Evolutionary conservation across 345 rosid genomes (phyloP), one percentile per base, ranked within the genome.

Genomic region (Eucalyptus paniculata): DNA sequence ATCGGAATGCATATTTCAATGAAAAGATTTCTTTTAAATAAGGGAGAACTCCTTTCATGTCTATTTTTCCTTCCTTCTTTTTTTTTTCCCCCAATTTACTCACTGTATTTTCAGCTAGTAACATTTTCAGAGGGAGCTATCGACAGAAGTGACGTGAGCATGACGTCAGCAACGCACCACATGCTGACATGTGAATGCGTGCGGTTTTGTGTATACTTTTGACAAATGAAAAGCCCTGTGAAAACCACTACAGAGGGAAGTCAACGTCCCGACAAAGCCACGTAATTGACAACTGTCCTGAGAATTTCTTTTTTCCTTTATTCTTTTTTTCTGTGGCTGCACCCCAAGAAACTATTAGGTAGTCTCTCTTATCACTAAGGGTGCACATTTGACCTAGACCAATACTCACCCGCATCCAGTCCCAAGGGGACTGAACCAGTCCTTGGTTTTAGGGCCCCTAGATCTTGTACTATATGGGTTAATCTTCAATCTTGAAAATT

Each of bases 391-490:
- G 8, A 8, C 5, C 11, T 21, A 0, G 24, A 8, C 2, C 5
- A 10, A 21, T 53, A 21, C 56, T 7, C 56, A 19, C 1, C 56
- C 19, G 5, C 6, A 14, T 14, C 51, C 0, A 1, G 11, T 53
- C 24, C 58, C 9, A 53, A 53, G 26, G 26, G 58, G 26, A 53
- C 58, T 8, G 5, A 53, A 3, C 26, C 0, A 4, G 2, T 53
- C 5, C 5, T 53, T 53, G 26, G 0, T 53, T 4, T 53, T 19
- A 53, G 23, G 56, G 5, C 2, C 2, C 5, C 2, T 8, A 0
- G 2, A 53, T 0, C 4, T 53, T 19, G 5, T 53, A 8, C 0
- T 3, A 4, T 19, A 8, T 21, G 58, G 0, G 1, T 53, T 53
- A 1, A 53, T 21, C 2, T 9, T 53, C 0, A 5, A 53, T 53